Evolutionary conservation across 495 filamentous ascomycete genomes (phyloP), one percentile per base, ranked within the genome.

Genomic region (Astrothelium macrocarpum): DNA sequence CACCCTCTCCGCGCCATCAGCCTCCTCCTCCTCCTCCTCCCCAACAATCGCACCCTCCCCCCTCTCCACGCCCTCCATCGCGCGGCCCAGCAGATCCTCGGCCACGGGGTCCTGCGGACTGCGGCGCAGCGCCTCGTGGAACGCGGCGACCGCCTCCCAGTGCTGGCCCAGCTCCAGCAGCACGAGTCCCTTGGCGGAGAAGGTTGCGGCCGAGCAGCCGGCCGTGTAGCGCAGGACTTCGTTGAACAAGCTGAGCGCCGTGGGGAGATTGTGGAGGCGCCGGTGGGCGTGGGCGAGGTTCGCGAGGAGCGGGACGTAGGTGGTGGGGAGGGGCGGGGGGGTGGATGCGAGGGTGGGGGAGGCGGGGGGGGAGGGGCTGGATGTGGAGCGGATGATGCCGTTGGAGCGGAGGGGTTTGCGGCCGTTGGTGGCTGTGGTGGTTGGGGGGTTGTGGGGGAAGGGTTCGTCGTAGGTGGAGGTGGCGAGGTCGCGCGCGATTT

Each of bases 271-370:
- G n/a, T 86, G 81, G 61, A 87, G 69, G 7, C 91, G 86, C 18
- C 94, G 84, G 63, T 90, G 85, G 0, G 92, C 90, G 71, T 98
- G 95, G 1, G 84, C 94, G 31, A 98, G 78, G 65, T 97, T 97
- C 4, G 89, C 88, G 32, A 90, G 84, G 2, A 90, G 92, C 2
- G 92, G 85, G 1, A 96, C 78, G 91, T 90, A 96, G 1, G 93
- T 90, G 43, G 83, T 80, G 0, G 89, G 84, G 59, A 95, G 90
- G 62, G 87, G 43, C 7, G 43, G 3, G 4, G 49, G 25, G 49
- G 10, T 7, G 20, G 4, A n/a, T 85, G 63, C 89, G 49, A 26
- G 20, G 49, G n/a, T 26, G 49, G 49, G 5, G 49, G n/a, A 23
- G 45, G 45, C 3, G 45, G 18, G 20, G 45, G 45, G 18, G 45